A percentile compares a stretch with the other conserved stretches of the same genome.
Conservation (phyloP, 2,329 filamentous ascomycete genomes). For the Botryotinia convoluta region DNA sequence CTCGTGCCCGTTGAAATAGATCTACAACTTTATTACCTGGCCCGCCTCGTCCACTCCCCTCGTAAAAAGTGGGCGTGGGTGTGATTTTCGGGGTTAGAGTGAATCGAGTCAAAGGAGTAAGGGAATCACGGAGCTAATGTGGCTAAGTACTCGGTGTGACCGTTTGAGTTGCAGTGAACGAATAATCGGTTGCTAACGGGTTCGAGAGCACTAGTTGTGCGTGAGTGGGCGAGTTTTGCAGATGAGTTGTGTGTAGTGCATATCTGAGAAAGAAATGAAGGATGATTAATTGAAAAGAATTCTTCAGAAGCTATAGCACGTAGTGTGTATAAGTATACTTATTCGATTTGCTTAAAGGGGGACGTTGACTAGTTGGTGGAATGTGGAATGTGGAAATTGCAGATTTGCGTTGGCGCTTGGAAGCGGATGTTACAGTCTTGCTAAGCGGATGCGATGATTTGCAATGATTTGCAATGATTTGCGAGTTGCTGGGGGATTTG, state of each 20-base stretch:
- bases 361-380: not conserved
- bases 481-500: not conserved
- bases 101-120: not conserved
- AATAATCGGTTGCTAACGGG: not conserved
- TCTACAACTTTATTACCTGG: not conserved
- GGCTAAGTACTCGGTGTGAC: slow-evolving; percentile 5
- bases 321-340: not conserved
- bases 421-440: not conserved
- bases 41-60: not conserved
- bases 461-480: not conserved
- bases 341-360: not conserved
- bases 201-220: not conserved
- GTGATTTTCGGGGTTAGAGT: not conserved
- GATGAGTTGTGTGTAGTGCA: not conserved
- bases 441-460: not conserved
- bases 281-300: not conserved
- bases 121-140: not conserved
- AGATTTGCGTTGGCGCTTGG: not conserved
- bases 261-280: not conserved
- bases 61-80: not conserved
- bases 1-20: slow-evolving; percentile 11
- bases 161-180: slow-evolving; percentile 4
- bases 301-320: not conserved
- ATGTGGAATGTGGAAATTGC: not conserved
- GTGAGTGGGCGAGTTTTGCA: not conserved